These are phyloP conservation scores for Haplosporangium sp. DNA, from an alignment of 371 early-diverging fungal species.

Conservation along the genomic window DNA sequence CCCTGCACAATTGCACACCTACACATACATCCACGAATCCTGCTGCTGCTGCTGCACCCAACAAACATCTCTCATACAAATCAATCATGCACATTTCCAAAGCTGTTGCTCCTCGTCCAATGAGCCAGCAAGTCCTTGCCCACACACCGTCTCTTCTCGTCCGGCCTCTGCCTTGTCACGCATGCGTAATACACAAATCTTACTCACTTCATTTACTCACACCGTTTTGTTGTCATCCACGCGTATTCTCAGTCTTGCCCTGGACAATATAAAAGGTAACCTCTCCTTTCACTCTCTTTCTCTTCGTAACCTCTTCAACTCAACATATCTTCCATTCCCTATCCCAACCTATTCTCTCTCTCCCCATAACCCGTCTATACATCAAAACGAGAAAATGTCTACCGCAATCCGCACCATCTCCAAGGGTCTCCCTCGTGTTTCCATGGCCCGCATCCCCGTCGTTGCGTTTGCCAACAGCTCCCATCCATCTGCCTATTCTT, in stretches of 20 bases:
- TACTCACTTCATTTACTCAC: neutral
- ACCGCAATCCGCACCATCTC: constrained; percentile 35
- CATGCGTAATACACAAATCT: neutral
- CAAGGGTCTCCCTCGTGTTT: constrained; percentile 48
- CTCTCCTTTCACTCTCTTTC: neutral
- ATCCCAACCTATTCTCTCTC: neutral
- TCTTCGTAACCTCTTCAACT: neutral
- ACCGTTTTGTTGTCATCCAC: neutral
- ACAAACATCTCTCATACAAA: neutral
- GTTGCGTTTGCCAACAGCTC: constrained; percentile 46
- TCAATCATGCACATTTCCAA: constrained; percentile 5
- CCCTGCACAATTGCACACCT: neutral
- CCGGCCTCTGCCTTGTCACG: neutral
- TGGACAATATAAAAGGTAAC: neutral
- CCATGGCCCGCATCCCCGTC: constrained; percentile 51
- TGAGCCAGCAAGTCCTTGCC: constrained; percentile 13
- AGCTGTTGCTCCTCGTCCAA: constrained; percentile 3
- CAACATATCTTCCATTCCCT: neutral
- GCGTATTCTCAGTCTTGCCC: neutral
- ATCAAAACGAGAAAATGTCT: constrained; percentile 20
- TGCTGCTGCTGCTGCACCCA: neutral
- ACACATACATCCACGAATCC: neutral
- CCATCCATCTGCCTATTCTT: constrained; percentile 50
- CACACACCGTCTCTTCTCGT: constrained; percentile 15
- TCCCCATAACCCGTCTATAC: neutral